A percentile compares a stretch with the other conserved stretches of the same genome.
Evolutionary conservation across 768 basidiomycete genomes (phyloP).

Genomic region (Trametes meyenii): DNA sequence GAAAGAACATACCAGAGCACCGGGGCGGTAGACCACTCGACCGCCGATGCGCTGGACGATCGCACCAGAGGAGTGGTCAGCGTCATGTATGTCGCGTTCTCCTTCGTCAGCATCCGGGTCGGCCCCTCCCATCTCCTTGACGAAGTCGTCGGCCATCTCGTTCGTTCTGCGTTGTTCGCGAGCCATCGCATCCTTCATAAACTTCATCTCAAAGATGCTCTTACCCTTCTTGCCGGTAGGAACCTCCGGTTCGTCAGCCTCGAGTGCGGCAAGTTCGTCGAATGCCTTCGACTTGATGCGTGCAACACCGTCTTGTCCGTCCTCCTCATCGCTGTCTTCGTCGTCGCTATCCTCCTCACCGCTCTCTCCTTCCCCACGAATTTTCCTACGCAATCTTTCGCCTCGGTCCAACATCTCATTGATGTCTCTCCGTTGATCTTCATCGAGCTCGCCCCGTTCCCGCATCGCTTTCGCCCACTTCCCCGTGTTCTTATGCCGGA

Average conservation of each 20-base stretch:
- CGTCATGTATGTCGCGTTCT: conserved; percentile 27
- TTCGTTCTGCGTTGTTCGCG: conserved; percentile 61
- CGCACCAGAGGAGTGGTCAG: conserved; percentile 36
- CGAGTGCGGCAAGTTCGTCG: conserved; percentile 66
- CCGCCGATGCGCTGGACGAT: conserved; percentile 65
- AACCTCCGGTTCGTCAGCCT: conserved; percentile 35
- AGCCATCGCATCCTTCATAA: conserved; percentile 92
- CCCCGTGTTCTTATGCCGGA: conserved; percentile 85
- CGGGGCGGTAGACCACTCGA: conserved; percentile 64
- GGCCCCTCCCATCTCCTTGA: conserved; percentile 62
- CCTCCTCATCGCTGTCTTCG: conserved; percentile 47
- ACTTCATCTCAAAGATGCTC: conserved; percentile 94
- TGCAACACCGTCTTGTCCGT: conserved; percentile 43
- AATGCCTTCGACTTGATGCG: conserved; percentile 70
- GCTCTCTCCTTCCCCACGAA: conserved; percentile 64
- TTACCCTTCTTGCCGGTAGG: conserved; percentile 50
- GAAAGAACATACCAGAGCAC: conserved; percentile 34
- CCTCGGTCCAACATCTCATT: conserved; percentile 84
- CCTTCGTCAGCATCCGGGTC: conserved; percentile 38
- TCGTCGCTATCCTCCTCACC: conserved; percentile 52
- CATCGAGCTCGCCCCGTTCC: conserved; percentile 66
- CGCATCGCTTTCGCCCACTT: conserved; percentile 85
- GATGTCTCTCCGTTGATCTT: conserved; percentile 66
- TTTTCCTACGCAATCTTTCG: conserved; percentile 77
- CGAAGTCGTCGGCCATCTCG: conserved; percentile 71